Percentiles rank a stretch among this genome's conserved stretches.
These are phyloP conservation scores for Cajanus cajan DNA, from an alignment of 306 rosid genomes.

Conservation along the genomic window DNA sequence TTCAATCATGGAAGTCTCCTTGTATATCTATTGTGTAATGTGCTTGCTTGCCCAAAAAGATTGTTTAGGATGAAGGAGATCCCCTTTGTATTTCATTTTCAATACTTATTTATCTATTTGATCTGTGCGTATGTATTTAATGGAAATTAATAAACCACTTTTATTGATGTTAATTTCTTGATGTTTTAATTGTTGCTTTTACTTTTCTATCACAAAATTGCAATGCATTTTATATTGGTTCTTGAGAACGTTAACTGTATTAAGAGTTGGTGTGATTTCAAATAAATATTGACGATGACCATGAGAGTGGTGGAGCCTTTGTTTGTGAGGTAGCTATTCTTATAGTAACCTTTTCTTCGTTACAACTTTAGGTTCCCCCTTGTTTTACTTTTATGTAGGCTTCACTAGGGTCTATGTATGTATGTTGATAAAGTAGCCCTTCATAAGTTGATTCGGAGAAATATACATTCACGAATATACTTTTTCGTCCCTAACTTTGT, in stretches of 20 bases:
- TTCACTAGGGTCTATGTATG: constrained; percentile 26
- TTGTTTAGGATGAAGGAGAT: not conserved
- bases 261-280: not conserved
- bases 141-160: not conserved
- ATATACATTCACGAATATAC: constrained; percentile 7
- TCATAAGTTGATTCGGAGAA: constrained; percentile 2
- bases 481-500: constrained; percentile 23
- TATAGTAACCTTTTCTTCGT: not conserved
- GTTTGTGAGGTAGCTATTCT: not conserved
- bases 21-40: not conserved
- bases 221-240: not conserved
- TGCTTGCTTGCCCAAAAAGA: not conserved
- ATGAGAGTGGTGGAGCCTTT: not conserved
- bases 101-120: not conserved
- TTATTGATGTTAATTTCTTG: not conserved
- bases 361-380: not conserved
- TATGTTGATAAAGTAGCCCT: constrained; percentile 31
- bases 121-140: not conserved
- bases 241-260: not conserved
- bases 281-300: not conserved
- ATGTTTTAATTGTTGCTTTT: not conserved
- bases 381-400: constrained; percentile 9
- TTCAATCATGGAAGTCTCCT: not conserved
- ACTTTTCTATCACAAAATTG: not conserved
- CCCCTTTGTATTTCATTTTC: not conserved